A percentile compares a stretch with the other conserved stretches of the same genome.
Evolutionary conservation across 148 eudicot genomes (phyloP).

Genomic region (Hydrangea macrophylla): DNA sequence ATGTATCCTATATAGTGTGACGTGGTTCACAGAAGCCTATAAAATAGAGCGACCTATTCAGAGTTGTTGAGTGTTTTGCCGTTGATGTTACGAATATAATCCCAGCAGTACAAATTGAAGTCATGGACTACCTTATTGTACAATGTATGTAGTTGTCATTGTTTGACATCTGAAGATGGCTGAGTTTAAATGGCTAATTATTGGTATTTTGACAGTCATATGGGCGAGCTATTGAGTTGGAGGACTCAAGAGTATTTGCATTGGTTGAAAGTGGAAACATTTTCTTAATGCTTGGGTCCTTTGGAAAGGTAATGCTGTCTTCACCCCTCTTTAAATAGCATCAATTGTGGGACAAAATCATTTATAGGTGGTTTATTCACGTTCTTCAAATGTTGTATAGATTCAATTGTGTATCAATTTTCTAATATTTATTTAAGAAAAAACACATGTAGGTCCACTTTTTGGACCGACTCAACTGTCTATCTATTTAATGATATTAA

Average conservation of each 20-base stretch:
- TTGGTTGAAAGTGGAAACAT: slow-evolving; percentile 93
- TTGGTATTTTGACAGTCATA: slow-evolving; percentile 57
- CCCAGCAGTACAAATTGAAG: background rate
- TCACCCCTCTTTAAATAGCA: background rate
- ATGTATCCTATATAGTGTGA: too few species aligned
- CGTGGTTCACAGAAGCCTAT: too few species aligned
- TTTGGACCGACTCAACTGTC: too few species aligned
- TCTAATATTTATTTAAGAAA: too few species aligned
- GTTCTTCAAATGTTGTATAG: too few species aligned
- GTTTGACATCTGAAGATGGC: background rate
- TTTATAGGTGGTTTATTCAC: too few species aligned
- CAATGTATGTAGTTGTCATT: background rate
- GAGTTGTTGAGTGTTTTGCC: slow-evolving; percentile 2
- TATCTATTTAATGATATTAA: too few species aligned
- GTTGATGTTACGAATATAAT: background rate
- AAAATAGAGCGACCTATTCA: too few species aligned
- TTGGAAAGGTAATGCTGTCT: slow-evolving; percentile 53
- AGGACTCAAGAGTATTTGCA: slow-evolving; percentile 71
- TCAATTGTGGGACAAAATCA: background rate
- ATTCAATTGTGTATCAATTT: too few species aligned
- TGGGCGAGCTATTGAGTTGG: slow-evolving; percentile 90
- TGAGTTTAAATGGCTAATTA: slow-evolving; percentile 1
- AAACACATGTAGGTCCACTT: too few species aligned
- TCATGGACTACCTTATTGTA: background rate
- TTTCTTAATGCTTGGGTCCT: slow-evolving; percentile 81